Evolutionary conservation across 2,329 filamentous ascomycete species (phyloP).

Genomic region (Pseudocercospora fijiensis): DNA sequence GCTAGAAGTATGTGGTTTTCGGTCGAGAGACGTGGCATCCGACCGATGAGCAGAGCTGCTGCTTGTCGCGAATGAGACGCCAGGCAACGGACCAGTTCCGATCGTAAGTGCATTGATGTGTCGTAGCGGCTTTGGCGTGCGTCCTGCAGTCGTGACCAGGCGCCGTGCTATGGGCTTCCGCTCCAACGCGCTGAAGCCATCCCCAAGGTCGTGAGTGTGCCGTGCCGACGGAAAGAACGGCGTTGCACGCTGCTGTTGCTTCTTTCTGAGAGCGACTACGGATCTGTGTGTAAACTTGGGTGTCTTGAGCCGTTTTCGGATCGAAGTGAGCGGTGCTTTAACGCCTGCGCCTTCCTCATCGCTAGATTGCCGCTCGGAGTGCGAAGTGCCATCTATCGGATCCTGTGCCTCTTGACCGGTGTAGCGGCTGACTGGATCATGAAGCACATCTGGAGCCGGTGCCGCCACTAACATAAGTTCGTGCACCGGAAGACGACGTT

Average conservation of each 20-base stretch:
- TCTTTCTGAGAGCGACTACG: conserved; percentile 18
- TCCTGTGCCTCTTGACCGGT: conserved; percentile 18
- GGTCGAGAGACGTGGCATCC: neutral
- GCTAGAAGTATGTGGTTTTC: neutral
- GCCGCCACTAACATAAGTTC: conserved; percentile 26
- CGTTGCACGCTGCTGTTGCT: conserved; percentile 9
- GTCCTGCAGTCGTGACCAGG: neutral
- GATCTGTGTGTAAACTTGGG: conserved; percentile 27
- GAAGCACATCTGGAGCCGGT: neutral
- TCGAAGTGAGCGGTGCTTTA: conserved; percentile 25
- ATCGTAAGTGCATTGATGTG: conserved; percentile 25
- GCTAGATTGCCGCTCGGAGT: neutral
- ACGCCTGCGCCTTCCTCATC: neutral
- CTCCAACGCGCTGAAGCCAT: conserved; percentile 29
- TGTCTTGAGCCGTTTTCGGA: conserved; percentile 27
- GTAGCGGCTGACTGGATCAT: conserved; percentile 6
- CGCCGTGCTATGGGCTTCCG: neutral
- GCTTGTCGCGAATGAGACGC: conserved; percentile 26
- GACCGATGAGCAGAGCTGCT: conserved; percentile 15
- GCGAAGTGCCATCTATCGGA: conserved; percentile 21
- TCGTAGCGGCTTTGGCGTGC: conserved; percentile 6
- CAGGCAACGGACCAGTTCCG: conserved; percentile 30
- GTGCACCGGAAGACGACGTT: conserved; percentile 23
- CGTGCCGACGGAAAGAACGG: conserved; percentile 7
- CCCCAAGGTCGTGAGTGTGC: conserved; percentile 14